Evolutionary conservation across 2,329 filamentous ascomycete genomes (phyloP), one percentile per base, ranked within the genome.

Genomic region (Aaosphaeria pasadenensis): DNA sequence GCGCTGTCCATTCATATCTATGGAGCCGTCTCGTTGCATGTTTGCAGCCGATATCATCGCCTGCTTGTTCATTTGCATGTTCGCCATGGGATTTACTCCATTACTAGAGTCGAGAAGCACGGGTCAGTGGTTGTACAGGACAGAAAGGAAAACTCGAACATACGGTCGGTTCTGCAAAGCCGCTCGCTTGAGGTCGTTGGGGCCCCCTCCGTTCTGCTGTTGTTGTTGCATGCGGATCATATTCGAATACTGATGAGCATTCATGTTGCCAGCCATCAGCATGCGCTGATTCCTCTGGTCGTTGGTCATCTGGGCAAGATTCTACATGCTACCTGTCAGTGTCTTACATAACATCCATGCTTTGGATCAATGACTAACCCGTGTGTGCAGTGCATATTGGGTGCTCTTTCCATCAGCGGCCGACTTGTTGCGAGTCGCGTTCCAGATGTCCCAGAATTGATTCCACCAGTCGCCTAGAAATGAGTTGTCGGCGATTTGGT

Each of bases 401-500:
- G 54, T 81, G 64, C 78, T 47, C 52, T 69, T 66, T 42, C 58
- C 51, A 84, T 44, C 52, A 30, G 42, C 48, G n/a, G 38, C 41
- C 43, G 57, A 53, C 30, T 39, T 86, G 62, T 80, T 82, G 63
- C 89, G 87, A 66, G 92, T 88, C 47, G 90, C 89, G 64, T 85
- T 85, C 72, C 88, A 95, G 59, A 97, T 90, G 63, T 99, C 94
- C 91, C 91, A 97, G 71, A 99, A 99, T 45, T 96, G 81, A 64
- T 86, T 89, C 77, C 95, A 99, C 94, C 94, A 99, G 64, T 97
- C 94, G 59, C 90, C 87, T n/a, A 99, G 78, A 64, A 99, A 97
- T 29, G 89, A 89, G 53, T 82, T 88, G 61, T 87, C 87, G 46
- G 80, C 80, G 51, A 78, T 77, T 43, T 81, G 80, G 66, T 77